phyloP scores from a whole-genome alignment of 257 asterid species.

The Solanum peruvianum region DNA sequence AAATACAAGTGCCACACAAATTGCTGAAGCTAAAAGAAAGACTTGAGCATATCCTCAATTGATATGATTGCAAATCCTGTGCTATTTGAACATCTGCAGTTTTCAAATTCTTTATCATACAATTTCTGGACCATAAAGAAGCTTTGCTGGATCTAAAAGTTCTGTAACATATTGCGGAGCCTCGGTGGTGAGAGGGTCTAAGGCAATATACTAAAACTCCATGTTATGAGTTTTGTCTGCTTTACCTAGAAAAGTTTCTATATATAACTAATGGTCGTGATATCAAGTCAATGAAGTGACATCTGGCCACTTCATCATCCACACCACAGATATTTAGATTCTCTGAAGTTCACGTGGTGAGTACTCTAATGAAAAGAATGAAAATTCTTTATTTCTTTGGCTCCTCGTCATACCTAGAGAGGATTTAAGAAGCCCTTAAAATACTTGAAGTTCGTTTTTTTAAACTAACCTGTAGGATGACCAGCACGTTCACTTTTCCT shows the following conservation, averaged over 20 bases:
- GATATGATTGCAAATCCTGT: not conserved
- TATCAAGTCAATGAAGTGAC: not conserved
- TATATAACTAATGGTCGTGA: not conserved
- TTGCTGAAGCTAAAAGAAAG: not conserved
- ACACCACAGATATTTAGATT: not conserved
- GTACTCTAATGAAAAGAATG: not conserved
- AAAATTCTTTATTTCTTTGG: not conserved
- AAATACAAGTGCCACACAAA: not conserved
- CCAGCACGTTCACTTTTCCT: constrained; percentile 34
- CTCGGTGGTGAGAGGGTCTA: not conserved
- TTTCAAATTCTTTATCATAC: not conserved
- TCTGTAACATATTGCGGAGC: not conserved
- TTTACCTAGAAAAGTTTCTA: not conserved
- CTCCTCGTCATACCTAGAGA: not conserved
- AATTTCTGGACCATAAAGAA: not conserved
- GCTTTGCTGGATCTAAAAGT: not conserved
- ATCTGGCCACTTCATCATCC: not conserved
- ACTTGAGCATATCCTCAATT: not conserved
- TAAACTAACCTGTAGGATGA: constrained; percentile 52
- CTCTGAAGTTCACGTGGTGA: not conserved
- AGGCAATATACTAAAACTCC: not conserved
- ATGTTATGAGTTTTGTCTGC: not conserved
- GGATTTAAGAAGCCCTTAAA: not conserved
- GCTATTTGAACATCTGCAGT: not conserved
- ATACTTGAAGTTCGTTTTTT: not conserved